Evolutionary conservation across 495 filamentous ascomycete species (phyloP).

Genomic region (Cairneyella variabilis): DNA sequence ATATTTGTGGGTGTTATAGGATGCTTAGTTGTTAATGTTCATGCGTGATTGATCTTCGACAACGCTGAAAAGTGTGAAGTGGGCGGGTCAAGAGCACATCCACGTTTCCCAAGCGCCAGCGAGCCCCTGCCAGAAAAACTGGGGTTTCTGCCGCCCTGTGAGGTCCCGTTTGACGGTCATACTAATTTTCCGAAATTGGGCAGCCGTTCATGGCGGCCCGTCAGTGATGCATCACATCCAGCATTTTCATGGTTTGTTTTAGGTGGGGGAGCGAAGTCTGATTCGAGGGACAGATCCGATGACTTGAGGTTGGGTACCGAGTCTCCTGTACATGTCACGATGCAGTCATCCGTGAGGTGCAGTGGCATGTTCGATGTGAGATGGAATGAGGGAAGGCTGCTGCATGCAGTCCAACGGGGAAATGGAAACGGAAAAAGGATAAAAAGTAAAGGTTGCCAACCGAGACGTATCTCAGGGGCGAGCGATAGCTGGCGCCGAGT

Average conservation of each 20-base stretch:
- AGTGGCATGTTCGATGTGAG: too few relatives aligned
- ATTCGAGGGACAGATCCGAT: background rate
- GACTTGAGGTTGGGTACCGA: too few relatives aligned
- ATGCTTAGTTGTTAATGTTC: slow-evolving; percentile 7
- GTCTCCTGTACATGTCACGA: too few relatives aligned
- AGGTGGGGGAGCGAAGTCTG: background rate
- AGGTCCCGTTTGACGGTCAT: background rate
- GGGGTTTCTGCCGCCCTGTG: background rate
- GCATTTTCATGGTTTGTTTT: background rate
- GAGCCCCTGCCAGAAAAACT: background rate
- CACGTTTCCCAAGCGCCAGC: slow-evolving; percentile 12
- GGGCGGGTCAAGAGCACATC: slow-evolving; percentile 2
- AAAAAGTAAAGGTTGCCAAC: too few relatives aligned
- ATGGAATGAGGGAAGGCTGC: too few relatives aligned
- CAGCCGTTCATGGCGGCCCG: background rate
- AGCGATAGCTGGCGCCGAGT: too few relatives aligned
- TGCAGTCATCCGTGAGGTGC: too few relatives aligned
- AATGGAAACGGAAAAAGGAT: too few relatives aligned
- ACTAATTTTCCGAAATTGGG: slow-evolving; percentile 5
- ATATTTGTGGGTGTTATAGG: slow-evolving; percentile 5
- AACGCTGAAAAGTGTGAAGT: slow-evolving; percentile 11
- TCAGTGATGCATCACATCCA: too few relatives aligned
- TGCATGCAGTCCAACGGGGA: too few relatives aligned
- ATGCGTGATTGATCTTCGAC: slow-evolving; percentile 16
- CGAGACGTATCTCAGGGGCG: too few relatives aligned